phyloP scores from a whole-genome alignment of 352 stramenopile species.

The Phytophthora uliginosa region DNA sequence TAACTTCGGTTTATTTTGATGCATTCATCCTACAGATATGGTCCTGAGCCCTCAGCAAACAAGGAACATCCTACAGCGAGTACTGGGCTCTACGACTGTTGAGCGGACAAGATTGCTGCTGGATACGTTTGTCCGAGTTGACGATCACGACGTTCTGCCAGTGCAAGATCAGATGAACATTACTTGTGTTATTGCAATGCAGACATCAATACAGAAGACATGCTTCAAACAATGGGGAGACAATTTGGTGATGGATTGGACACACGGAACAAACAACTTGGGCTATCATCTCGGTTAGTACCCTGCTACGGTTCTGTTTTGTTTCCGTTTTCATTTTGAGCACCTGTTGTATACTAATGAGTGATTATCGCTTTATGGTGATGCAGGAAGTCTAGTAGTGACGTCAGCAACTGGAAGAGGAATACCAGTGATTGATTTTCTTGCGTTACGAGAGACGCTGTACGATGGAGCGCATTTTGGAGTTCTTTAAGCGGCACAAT shows the following conservation, averaged over 20 bases:
- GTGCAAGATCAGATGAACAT: conserved; percentile 19
- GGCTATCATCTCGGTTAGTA: conserved; percentile 10
- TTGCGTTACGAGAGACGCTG: conserved; percentile 28
- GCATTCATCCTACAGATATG: neutral
- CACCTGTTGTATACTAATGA: neutral
- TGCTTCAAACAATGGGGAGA: conserved; percentile 14
- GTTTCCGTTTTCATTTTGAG: neutral
- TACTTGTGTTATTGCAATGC: conserved; percentile 7
- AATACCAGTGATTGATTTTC: conserved; percentile 30
- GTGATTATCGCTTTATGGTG: conserved; percentile 8
- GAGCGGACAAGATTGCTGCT: conserved; percentile 3
- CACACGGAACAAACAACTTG: conserved; percentile 21
- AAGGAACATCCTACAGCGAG: neutral
- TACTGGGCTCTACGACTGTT: neutral
- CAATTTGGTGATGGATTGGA: conserved; percentile 17
- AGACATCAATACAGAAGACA: conserved; percentile 10
- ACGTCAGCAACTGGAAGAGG: conserved; percentile 27
- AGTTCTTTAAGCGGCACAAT: conserved; percentile 10
- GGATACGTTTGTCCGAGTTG: conserved; percentile 4
- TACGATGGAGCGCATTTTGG: conserved; percentile 19
- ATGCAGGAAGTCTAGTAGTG: conserved; percentile 21
- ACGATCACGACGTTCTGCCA: conserved; percentile 13
- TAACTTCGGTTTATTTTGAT: neutral
- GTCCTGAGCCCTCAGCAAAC: neutral
- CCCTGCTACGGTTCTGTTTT: neutral